A percentile compares a stretch with the other conserved stretches of the same genome.
Evolutionary conservation across 345 rosid species (phyloP).

Genomic region (Triadica sebifera): DNA sequence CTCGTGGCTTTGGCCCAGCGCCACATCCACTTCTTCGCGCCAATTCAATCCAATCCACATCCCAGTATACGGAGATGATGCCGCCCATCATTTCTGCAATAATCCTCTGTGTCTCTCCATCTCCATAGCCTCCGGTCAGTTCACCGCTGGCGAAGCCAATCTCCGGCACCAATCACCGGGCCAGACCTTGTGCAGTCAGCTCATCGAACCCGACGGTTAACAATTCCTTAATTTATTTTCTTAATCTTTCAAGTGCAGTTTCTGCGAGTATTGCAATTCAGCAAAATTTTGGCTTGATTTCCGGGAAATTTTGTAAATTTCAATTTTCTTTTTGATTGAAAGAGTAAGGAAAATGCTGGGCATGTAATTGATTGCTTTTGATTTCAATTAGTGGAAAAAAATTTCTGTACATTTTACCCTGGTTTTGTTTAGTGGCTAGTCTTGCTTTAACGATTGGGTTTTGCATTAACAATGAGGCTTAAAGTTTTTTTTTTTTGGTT

Average conservation of each 20-base stretch:
- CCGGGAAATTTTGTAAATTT: neutral
- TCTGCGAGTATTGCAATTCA: neutral
- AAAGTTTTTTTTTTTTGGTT: neutral
- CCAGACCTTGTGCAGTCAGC: slow-evolving; percentile 54
- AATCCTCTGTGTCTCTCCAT: slow-evolving; percentile 13
- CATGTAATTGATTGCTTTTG: neutral
- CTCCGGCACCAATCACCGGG: slow-evolving; percentile 31
- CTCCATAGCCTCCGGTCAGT: slow-evolving; percentile 3
- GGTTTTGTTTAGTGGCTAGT: too few species aligned
- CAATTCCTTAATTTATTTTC: neutral
- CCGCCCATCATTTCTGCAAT: neutral
- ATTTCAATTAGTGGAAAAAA: neutral
- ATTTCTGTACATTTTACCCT: too few species aligned
- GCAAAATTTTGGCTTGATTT: neutral
- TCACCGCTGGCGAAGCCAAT: slow-evolving; percentile 15
- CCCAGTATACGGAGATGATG: neutral
- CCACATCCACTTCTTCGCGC: neutral
- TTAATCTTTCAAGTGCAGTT: neutral
- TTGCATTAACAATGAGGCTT: too few species aligned
- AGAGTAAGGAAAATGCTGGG: neutral
- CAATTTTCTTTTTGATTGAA: neutral
- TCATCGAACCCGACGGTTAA: slow-evolving; percentile 61
- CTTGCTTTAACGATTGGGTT: too few species aligned
- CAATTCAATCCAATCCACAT: neutral
- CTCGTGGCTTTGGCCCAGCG: neutral